Evolutionary conservation across 805 yeast species (phyloP), one percentile per base, ranked within the genome.

Genomic region (Torulaspora delbrueckii): DNA sequence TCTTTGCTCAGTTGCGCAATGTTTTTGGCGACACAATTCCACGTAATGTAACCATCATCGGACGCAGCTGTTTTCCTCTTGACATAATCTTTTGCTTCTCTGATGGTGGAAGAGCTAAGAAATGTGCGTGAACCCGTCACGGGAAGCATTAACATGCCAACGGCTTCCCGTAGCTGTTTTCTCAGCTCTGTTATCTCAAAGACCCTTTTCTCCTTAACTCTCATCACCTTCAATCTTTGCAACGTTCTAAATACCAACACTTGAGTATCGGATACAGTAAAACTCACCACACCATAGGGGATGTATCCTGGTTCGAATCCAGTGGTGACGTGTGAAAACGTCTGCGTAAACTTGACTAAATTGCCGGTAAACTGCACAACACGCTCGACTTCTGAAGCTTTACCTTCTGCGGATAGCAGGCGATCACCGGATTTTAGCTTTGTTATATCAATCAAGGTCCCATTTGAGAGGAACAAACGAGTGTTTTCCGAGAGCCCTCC

Each of bases 401-500:
- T n/a, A 2, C 41, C 41, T 10, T 38, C 34, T 10, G 41, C 41
- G 3, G 41, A 38, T 25, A 38, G 9, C 24, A 38, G n/a, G 10
- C 27, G 34, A n/a, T 38, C 34, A 12, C 41, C 41, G 19, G 22
- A 10, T 18, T n/a, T 31, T 10, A 38, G 24, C 13, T 27, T 12
- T 12, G 26, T 8, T 3, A 38, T 27, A 9, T 10, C 16, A 22
- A 27, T 12, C 25, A 37, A 7, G 14, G 18, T 27, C 3, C 41
- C 33, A 18, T 37, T 14, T 6, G 41, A 26, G 6, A 37, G 24
- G 16, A 37, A 37, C n/a, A 27, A 26, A 2, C 26, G 25, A 19
- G 18, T 12, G 7, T 18, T 16, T 19, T 10, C 19, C 10, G 26
- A 6, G 5, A 38, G 33, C 16, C 41, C 41, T 19, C 41, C 41